These are phyloP conservation scores for Boletus semigastroideus DNA, from an alignment of 1,284 basidiomycete species.

Conservation along the genomic window DNA sequence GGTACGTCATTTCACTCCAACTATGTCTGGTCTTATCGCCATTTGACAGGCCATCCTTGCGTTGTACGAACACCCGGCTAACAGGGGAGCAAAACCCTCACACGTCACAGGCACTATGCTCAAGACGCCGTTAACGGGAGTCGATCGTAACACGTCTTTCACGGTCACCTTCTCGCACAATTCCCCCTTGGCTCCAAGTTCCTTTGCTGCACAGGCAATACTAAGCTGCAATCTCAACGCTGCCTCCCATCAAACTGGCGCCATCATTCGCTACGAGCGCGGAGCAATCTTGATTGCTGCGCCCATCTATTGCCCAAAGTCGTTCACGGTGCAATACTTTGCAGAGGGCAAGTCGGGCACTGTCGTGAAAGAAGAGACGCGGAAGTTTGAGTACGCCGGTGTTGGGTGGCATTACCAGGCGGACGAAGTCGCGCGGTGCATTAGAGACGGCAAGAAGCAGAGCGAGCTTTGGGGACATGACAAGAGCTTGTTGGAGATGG, in stretches of 20 bases:
- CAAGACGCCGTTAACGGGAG: constrained; percentile 74
- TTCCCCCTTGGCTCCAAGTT: constrained; percentile 34
- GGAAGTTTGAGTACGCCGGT: constrained; percentile 55
- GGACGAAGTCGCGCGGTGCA: constrained; percentile 81
- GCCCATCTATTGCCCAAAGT: constrained; percentile 63
- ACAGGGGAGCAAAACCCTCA: constrained; percentile 55
- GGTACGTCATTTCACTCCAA: constrained; percentile 40
- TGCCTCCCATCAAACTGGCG: constrained; percentile 45
- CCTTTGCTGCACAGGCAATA: constrained; percentile 63
- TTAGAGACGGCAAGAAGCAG: constrained; percentile 75
- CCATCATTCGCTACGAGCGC: constrained; percentile 64
- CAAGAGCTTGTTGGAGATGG: constrained; percentile 78
- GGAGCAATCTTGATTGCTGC: constrained; percentile 63
- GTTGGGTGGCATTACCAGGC: constrained; percentile 75
- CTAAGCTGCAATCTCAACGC: constrained; percentile 64
- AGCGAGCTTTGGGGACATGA: constrained; percentile 73
- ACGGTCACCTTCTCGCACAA: constrained; percentile 63
- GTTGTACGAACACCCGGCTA: constrained; percentile 78
- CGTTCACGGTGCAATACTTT: constrained; percentile 64
- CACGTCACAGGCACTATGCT: constrained; percentile 62
- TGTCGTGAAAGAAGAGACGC: constrained; percentile 55
- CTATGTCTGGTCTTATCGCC: constrained; percentile 9
- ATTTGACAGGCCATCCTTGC: constrained; percentile 61
- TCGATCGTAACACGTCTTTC: constrained; percentile 80
- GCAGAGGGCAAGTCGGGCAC: constrained; percentile 47